Evolutionary conservation across 2,329 filamentous ascomycete species (phyloP), one percentile per base, ranked within the genome.

Genomic region (Colletotrichum horii): DNA sequence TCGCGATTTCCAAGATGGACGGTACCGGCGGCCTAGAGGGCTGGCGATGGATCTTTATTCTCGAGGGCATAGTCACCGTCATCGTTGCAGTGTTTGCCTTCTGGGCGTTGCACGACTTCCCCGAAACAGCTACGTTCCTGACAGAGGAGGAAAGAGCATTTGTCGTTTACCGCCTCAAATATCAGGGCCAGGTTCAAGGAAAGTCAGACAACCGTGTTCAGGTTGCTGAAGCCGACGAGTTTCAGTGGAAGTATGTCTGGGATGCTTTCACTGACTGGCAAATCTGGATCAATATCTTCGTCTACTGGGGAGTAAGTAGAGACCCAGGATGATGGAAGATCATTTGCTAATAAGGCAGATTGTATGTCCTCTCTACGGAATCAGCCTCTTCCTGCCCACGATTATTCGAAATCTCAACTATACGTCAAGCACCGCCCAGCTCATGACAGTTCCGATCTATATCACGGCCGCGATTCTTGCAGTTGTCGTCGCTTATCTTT

Each of bases 211-310:
- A 76, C 24, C 79, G 78, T 2, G 72, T 78, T 2, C 83, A 81
- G 6, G 85, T 89, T 24, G 94, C 93, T 0, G 89, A 93, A 79
- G 91, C 94, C 55, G 95, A 97, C 78, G 89, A 93, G 65, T 97
- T 97, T 82, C 89, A 92, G 77, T 94, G 93, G 91, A 86, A 87
- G 16, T 97, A 96, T 80, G 91, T 97, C 74, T 92, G 91, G 90
- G 89, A 91, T 9, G 93, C 93, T 2, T 86, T 96, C 61, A 91
- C 88, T 48, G 95, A 98, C 80, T 97, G 94, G 93, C 96, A 98
- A 84, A 96, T 95, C 61, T 90, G 87, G 85, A 83, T 88, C 32
- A 89, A 88, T 68, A 85, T 93, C 6, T 85, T 93, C 66, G 90
- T 94, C 38, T 92, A 92, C 79, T 93, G 92, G 86, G 91, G 92